These are phyloP conservation scores for Malassezia arunalokei DNA, from an alignment of 1,284 basidiomycete species.

Conservation along the genomic window DNA sequence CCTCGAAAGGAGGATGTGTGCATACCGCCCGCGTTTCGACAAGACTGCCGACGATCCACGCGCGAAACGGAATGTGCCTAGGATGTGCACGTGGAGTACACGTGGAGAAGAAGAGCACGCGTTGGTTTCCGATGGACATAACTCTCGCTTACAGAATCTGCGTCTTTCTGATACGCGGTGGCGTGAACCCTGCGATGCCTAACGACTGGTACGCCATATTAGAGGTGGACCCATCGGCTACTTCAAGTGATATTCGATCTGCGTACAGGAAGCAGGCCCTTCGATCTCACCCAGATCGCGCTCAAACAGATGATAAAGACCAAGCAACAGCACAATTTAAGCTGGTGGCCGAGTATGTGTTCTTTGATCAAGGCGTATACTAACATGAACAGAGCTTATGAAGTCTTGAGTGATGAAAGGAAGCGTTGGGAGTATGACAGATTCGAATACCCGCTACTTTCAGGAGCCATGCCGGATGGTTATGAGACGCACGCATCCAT, in stretches of 20 bases:
- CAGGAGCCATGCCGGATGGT: conserved; percentile 21
- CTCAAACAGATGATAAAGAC: conserved; percentile 25
- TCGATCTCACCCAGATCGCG: conserved; percentile 35
- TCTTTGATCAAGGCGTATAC: neutral
- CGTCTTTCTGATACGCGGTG: neutral
- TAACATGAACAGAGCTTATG: conserved; percentile 21
- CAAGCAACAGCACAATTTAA: conserved; percentile 34
- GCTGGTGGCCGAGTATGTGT: conserved; percentile 22
- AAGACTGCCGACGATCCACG: too few species aligned
- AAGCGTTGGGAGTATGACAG: conserved; percentile 30
- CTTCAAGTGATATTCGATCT: conserved; percentile 22
- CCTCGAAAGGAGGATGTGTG: conserved; percentile 13
- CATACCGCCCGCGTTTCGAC: neutral
- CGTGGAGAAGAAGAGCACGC: neutral
- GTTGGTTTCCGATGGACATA: neutral
- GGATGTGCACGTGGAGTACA: conserved; percentile 1
- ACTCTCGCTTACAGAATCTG: too few species aligned
- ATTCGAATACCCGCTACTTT: conserved; percentile 14
- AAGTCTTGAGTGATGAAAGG: conserved; percentile 29
- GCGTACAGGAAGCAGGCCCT: conserved; percentile 39
- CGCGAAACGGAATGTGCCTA: neutral
- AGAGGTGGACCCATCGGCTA: conserved; percentile 23
- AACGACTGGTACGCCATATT: conserved; percentile 32
- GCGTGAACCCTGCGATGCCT: neutral
- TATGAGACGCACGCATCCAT: conserved; percentile 17